Evolutionary conservation across 2,329 filamentous ascomycete species (phyloP), one percentile per base, ranked within the genome.

Genomic region (Atkinsonella hypoxylon): DNA sequence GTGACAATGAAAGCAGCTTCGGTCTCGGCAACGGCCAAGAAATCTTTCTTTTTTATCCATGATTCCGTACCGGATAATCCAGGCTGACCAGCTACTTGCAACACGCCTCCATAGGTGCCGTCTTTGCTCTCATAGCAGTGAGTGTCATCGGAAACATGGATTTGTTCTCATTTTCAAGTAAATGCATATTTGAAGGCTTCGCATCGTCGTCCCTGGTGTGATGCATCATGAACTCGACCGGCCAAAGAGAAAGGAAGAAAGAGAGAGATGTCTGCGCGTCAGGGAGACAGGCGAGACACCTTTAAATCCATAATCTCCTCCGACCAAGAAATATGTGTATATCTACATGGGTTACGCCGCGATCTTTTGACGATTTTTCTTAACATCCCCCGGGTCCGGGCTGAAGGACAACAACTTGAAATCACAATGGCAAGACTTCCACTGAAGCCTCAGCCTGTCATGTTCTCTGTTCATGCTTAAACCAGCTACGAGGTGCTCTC

Each of bases 1-100:
- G 55, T 67, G 60, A 60, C 51, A 45, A 54, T 54, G 31, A 52
- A 13, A 17, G 15, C 18, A 39, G 20, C 42, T 34, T 26, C 26
- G 38, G 30, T 36, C 17, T 32, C 30, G 12, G 32, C 10, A 22
- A 32, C 15, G 22, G 32, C 22, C 45, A 2, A 15, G 20, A 17
- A 9, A 2, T 13, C 5, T 18, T 22, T 32, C 22, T 36, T 20
- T n/a, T 45, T 26, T 42, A 8, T 30, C 8, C 31, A 13, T 45
- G 43, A 20, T 31, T 20, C n/a, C 32, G 43, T n/a, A 17, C 45
- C 22, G 3, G 36, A 26, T n/a, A 20, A 36, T 36, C 9, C 45
- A 30, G 45, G 15, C 18, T 39, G 26, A 30, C 26, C 34, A 39
- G 3, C 7, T 22, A 26, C 5, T 31, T 31, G 6, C 34, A 30